Base-by-base conservation (phyloP, 2,329 filamentous ascomycete species). In the Pyrenochaeta sp. region DNA sequence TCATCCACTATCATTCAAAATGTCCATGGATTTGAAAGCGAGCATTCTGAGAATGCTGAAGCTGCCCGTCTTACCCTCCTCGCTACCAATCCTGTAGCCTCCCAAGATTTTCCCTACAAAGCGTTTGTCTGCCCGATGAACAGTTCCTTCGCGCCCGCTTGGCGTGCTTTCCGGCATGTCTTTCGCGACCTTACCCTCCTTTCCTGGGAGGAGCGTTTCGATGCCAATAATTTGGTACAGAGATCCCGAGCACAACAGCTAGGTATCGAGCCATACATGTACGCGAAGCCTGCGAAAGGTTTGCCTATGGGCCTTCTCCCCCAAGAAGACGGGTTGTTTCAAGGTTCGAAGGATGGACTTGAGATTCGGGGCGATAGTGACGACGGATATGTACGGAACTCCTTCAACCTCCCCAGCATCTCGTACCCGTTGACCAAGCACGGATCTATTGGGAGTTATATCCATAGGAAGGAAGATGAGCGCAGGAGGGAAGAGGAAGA, bases 161-260 rank as follows among this genome's bases (percentile, higher is more conserved):
- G 72, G 50, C 61, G 60, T 21, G 49, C 62, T 40, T 80, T 80
- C 68, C 70, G 72, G 40, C 64, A 72, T 41, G 62, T 67, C 7
- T 81, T 81, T 71, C 63, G 67, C 44, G 71, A 74, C 54, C 65
- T 75, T 14, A 79, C 78, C 0, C 63, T 72, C 2, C 61, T 78
- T 0, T 45, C 69, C 2, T 82, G 79, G 79, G 72, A 77, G 54
- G 66, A 78, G 36, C 77, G 79, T 14, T 61, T 77, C 49, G 62
- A 67, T 32, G n/a, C 53, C 11, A 51, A 64, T 29, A 52, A 49
- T 5, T 29, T 32, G 0, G 40, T 67, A 3, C 69, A 75, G 21
- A 61, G 61, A 7, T 30, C 61, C 0, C 64, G 60, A 29, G 64
- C 70, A 0, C 20, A 45, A 4, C 7, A 40, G 4, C 35, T 63